A percentile compares a stretch with the other conserved stretches of the same genome.
These are phyloP conservation scores for Neotropicomus parvogracilis DNA, from an alignment of 1,284 basidiomycete species.

Conservation along the genomic window DNA sequence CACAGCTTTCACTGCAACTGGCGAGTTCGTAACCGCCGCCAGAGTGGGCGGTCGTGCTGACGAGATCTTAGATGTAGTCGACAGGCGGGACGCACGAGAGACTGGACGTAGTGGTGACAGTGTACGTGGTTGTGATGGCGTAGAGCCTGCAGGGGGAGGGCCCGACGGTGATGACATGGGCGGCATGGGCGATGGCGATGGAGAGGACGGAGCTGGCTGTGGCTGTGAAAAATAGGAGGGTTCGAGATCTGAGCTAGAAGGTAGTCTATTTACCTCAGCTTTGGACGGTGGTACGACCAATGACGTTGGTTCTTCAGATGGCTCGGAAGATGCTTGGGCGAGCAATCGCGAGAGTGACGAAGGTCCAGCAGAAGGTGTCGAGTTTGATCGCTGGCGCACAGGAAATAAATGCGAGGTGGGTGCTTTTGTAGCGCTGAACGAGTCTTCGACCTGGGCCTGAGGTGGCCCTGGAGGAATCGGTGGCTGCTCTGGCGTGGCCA, in stretches of 20 bases:
- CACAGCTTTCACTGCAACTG: conserved; percentile 50
- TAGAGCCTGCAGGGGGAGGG: conserved; percentile 29
- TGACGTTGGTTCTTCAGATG: conserved; percentile 22
- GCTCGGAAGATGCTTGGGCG: conserved; percentile 60
- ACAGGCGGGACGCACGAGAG: conserved; percentile 64
- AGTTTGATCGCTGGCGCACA: conserved; percentile 57
- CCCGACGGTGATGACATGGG: conserved; percentile 23
- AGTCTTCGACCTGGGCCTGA: conserved; percentile 64
- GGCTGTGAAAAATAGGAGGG: conserved; percentile 1
- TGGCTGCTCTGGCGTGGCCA: conserved; percentile 33
- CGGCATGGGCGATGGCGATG: conserved; percentile 33
- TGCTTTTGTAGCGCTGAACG: conserved; percentile 56
- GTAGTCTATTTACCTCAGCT: conserved; percentile 6
- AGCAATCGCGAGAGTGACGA: conserved; percentile 72
- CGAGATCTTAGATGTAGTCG: conserved; percentile 62
- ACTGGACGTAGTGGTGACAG: conserved; percentile 61
- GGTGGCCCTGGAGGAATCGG: conserved; percentile 49
- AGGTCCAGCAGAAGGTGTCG: conserved; percentile 62
- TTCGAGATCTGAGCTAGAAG: not conserved
- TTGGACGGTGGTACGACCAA: conserved; percentile 31
- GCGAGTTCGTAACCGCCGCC: conserved; percentile 42
- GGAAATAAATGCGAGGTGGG: conserved; percentile 64
- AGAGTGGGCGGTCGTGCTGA: conserved; percentile 53
- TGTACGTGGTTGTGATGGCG: conserved; percentile 29
- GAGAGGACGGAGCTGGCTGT: conserved; percentile 32